Conservation (phyloP, 1,284 basidiomycete species). For the Moesziomyces sp. region DNA sequence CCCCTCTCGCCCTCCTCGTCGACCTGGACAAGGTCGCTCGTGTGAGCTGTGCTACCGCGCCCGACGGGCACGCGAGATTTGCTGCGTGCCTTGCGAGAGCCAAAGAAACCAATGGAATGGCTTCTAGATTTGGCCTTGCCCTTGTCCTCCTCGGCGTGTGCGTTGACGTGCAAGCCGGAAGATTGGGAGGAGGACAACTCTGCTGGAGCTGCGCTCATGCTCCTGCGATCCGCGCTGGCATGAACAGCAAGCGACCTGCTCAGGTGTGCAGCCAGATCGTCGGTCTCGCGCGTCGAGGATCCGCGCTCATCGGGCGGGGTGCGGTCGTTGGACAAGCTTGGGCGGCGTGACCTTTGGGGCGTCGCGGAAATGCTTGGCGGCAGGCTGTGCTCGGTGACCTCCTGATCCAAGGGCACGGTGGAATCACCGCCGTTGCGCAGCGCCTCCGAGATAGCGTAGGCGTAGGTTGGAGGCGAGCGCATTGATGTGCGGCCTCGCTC, state of each 20-base stretch:
- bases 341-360: conserved; percentile 38
- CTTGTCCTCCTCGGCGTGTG: conserved; percentile 24
- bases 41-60: conserved; percentile 19
- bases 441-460: conserved; percentile 35
- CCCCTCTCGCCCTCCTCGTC: conserved; percentile 43
- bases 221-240: conserved; percentile 21
- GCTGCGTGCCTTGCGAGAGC: conserved; percentile 39
- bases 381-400: conserved; percentile 30
- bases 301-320: conserved; percentile 19
- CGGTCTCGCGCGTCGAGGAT: conserved; percentile 4
- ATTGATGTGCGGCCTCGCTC: conserved; percentile 41
- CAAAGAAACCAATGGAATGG: conserved; percentile 48
- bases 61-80: conserved; percentile 31
- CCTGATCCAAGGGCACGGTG: conserved; percentile 18
- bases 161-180: conserved; percentile 1
- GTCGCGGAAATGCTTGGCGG: conserved; percentile 35
- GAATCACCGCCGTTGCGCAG: conserved; percentile 12
- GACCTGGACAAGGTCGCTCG: conserved; percentile 35
- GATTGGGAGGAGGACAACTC: conserved; percentile 8
- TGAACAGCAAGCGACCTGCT: conserved; percentile 33
- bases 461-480: conserved; percentile 36
- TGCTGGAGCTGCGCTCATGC: conserved; percentile 30
- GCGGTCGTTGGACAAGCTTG: conserved; percentile 21
- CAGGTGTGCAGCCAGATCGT: conserved; percentile 40
- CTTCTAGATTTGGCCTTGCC: conserved; percentile 42